Evolutionary conservation across 2,329 filamentous ascomycete species (phyloP).

Genomic region (Pseudogymnoascus sp.): DNA sequence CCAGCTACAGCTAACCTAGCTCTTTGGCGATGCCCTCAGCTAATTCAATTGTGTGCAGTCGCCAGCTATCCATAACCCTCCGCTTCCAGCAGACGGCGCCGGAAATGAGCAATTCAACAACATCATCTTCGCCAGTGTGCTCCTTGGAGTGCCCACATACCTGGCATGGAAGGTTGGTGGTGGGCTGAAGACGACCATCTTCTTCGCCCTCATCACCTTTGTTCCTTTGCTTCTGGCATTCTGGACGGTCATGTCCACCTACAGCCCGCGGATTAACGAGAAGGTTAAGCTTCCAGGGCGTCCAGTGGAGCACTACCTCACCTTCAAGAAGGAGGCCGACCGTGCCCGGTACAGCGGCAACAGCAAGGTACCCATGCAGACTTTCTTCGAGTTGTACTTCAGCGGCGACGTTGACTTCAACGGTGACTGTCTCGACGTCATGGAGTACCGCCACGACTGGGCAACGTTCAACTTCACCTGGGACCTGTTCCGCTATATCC

Average conservation of each 20-base stretch:
- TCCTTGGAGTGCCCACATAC: slow-evolving; percentile 21
- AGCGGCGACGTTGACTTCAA: slow-evolving; percentile 30
- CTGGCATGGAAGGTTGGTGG: slow-evolving; percentile 18
- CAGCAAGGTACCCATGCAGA: slow-evolving; percentile 26
- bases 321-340: slow-evolving; percentile 25
- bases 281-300: slow-evolving; percentile 24
- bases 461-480: slow-evolving; percentile 27
- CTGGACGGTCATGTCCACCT: slow-evolving; percentile 21
- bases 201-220: slow-evolving; percentile 17
- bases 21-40: not conserved
- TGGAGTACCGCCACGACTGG: slow-evolving; percentile 32
- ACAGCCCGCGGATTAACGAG: slow-evolving; percentile 24
- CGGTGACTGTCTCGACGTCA: slow-evolving; percentile 27
- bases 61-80: slow-evolving; percentile 24
- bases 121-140: slow-evolving; percentile 15
- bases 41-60: slow-evolving; percentile 17
- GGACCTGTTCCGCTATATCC: slow-evolving; percentile 27
- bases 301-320: slow-evolving; percentile 24
- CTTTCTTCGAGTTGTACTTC: slow-evolving; percentile 28
- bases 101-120: slow-evolving; percentile 27
- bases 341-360: slow-evolving; percentile 21
- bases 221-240: slow-evolving; percentile 22
- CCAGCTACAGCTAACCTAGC: slow-evolving; percentile 10
- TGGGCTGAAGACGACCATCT: slow-evolving; percentile 16
- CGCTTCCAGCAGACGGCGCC: slow-evolving; percentile 18